Percentiles rank a stretch among this genome's conserved stretches.
These are phyloP conservation scores for Fusarium mundagurra DNA, from an alignment of 2,329 filamentous ascomycete species.

Conservation along the genomic window DNA sequence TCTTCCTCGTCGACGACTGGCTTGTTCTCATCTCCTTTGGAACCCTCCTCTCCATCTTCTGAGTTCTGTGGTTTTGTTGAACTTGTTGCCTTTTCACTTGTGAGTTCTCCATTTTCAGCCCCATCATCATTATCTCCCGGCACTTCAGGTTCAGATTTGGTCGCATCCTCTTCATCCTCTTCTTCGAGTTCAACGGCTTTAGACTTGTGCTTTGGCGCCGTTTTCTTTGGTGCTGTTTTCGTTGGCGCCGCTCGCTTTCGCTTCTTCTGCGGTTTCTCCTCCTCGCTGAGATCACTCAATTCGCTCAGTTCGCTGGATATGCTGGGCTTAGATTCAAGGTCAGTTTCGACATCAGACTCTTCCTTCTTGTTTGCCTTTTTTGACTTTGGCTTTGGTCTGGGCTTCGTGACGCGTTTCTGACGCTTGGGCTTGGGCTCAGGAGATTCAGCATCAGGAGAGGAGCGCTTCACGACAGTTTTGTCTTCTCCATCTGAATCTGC, in stretches of 20 bases:
- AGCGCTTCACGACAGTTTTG: slow-evolving; percentile 47
- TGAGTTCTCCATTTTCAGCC: not conserved
- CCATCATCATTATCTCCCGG: slow-evolving; percentile 2
- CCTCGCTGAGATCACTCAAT: slow-evolving; percentile 37
- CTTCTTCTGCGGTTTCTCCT: slow-evolving; percentile 40
- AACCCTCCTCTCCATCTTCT: not conserved
- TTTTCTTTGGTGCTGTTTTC: slow-evolving; percentile 9
- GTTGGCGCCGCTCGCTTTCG: slow-evolving; percentile 22
- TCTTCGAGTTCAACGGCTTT: slow-evolving; percentile 42
- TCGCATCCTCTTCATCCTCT: slow-evolving; percentile 14
- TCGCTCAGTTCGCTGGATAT: slow-evolving; percentile 40
- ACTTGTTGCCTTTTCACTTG: not conserved
- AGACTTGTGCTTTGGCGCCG: slow-evolving; percentile 9
- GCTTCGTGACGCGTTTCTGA: slow-evolving; percentile 49
- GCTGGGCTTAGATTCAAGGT: slow-evolving; percentile 34
- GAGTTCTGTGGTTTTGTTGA: slow-evolving; percentile 6
- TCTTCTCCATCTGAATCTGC: slow-evolving; percentile 41
- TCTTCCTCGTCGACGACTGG: slow-evolving; percentile 48
- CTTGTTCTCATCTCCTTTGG: slow-evolving; percentile 34
- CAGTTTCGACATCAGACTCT: slow-evolving; percentile 33
- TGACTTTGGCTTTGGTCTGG: slow-evolving; percentile 42
- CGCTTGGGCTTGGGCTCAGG: slow-evolving; percentile 54
- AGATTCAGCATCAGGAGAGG: slow-evolving; percentile 47
- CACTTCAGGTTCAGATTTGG: slow-evolving; percentile 27
- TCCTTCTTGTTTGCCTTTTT: slow-evolving; percentile 39